Evolutionary conservation across 495 filamentous ascomycete species (phyloP), one percentile per base, ranked within the genome.

Genomic region (Aspergillus biplanus): DNA sequence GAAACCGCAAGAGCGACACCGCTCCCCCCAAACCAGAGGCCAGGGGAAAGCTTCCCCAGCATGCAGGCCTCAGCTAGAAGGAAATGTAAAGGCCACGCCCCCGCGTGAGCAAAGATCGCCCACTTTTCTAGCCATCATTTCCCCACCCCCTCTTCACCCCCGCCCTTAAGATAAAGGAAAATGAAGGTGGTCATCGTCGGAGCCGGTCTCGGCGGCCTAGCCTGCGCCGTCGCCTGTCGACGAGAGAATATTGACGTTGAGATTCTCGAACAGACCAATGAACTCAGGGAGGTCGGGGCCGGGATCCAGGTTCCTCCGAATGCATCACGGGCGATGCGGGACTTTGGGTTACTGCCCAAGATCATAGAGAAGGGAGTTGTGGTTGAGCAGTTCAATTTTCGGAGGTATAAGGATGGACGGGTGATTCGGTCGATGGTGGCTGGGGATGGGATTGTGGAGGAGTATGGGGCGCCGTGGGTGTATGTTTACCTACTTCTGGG

Each of bases 251-350:
- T 89, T 65, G 60, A 73, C 16, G 85, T 89, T 12, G 71, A 69
- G 0, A 71, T 91, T n/a, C 78, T 90, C 21, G 88, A 91, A 65
- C 70, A 76, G 32, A 79, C 83, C 6, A 60, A 69, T 34, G 76
- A 79, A 33, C 73, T 87, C 37, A 75, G 72, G 31, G 80, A 87
- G 67, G 77, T 83, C 33, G 69, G 73, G 44, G 81, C 81, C 6
- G 83, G 83, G 7, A 74, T 86, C 9, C 83, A 86, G 62, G 72
- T 86, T 52, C 82, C 83, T 3, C 83, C 83, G 7, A 86, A 86
- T 66, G 79, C 75, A 21, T 70, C 71, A 8, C 74, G 79, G 33
- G 68, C 85, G 0, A 73, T 86, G 52, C 64, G 73, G 33, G 59
- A 72, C 50, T 82, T 85, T 71, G 79, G 77, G n/a, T 66, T 87